Evolutionary conservation across 2,329 filamentous ascomycete genomes (phyloP).

Genomic region (Ascochyta viciae-villosae): DNA sequence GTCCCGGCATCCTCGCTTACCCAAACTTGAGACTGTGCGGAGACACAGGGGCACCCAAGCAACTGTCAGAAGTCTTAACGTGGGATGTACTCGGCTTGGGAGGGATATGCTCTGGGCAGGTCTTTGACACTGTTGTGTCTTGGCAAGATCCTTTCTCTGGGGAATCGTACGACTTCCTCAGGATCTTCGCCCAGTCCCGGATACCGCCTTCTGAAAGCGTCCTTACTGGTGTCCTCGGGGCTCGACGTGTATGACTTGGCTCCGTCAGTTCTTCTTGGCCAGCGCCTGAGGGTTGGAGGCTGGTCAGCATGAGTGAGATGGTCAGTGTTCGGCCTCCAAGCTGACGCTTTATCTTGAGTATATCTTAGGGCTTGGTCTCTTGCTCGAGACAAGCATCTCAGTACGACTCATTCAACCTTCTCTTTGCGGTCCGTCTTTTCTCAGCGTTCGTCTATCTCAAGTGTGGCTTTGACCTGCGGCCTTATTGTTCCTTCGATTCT

Average conservation of each 20-base stretch:
- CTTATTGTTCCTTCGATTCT: slow-evolving; percentile 7
- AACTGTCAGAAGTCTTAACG: slow-evolving; percentile 21
- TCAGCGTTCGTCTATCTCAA: slow-evolving; percentile 18
- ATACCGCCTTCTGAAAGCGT: slow-evolving; percentile 22
- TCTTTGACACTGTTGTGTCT: slow-evolving; percentile 12
- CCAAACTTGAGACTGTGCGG: slow-evolving; percentile 4
- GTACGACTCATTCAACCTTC: slow-evolving; percentile 4
- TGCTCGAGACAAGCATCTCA: slow-evolving; percentile 9
- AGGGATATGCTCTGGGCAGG: slow-evolving; percentile 6
- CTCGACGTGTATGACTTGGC: slow-evolving; percentile 39
- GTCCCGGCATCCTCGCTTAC: slow-evolving; percentile 1
- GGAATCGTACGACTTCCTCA: slow-evolving; percentile 11
- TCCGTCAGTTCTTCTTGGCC: slow-evolving; percentile 27
- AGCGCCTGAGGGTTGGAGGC: slow-evolving; percentile 19
- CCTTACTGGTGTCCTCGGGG: slow-evolving; percentile 10
- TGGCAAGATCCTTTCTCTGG: slow-evolving; percentile 23
- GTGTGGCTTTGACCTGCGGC: slow-evolving; percentile 12
- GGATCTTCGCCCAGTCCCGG: slow-evolving; percentile 5
- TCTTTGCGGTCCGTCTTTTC: slow-evolving; percentile 20
- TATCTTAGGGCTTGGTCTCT: slow-evolving; percentile 23
- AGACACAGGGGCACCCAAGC: slow-evolving; percentile 16
- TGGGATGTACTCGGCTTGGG: slow-evolving; percentile 1
- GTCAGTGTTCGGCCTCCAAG: slow-evolving; percentile 9
- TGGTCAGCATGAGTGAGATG: slow-evolving; percentile 10
- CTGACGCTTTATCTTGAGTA: slow-evolving; percentile 8